A percentile compares a stretch with the other conserved stretches of the same genome.
Conservation (phyloP, 768 basidiomycete species). For the Cytidiella melzeri region DNA sequence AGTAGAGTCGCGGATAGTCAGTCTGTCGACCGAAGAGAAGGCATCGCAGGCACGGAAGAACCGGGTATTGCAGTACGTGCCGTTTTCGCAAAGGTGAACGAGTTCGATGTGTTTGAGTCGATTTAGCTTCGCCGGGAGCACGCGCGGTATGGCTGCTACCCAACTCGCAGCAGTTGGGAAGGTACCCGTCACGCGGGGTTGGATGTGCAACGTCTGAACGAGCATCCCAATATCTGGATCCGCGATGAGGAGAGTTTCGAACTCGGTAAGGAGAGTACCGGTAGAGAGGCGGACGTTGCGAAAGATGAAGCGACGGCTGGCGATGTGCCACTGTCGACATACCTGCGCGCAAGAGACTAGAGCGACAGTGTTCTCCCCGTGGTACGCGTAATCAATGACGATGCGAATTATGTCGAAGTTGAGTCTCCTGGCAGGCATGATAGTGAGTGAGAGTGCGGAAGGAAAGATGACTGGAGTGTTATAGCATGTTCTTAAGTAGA, state of each 20-base stretch:
- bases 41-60: constrained; percentile 2
- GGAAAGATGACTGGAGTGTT: too few relatives aligned
- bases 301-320: constrained; percentile 3
- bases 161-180: too few relatives aligned
- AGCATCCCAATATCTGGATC: neutral
- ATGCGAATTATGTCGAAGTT: constrained; percentile 1
- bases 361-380: neutral
- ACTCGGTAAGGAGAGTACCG: neutral
- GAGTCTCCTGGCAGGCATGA: neutral
- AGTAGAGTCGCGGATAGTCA: neutral
- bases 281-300: neutral
- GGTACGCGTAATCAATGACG: neutral
- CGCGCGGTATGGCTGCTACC: neutral
- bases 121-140: neutral
- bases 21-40: neutral
- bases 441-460: too few relatives aligned
- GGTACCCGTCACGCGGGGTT: neutral
- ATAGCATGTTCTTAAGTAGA: too few relatives aligned
- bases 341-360: constrained; percentile 7
- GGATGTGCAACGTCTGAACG: neutral
- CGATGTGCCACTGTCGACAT: neutral
- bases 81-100: constrained; percentile 1
- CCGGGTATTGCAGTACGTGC: neutral
- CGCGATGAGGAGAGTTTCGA: neutral
- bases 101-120: neutral